Percentiles rank a stretch among this genome's conserved stretches.
Evolutionary conservation across 495 filamentous ascomycete species (phyloP).

Genomic region (Neurospora sublineolata): DNA sequence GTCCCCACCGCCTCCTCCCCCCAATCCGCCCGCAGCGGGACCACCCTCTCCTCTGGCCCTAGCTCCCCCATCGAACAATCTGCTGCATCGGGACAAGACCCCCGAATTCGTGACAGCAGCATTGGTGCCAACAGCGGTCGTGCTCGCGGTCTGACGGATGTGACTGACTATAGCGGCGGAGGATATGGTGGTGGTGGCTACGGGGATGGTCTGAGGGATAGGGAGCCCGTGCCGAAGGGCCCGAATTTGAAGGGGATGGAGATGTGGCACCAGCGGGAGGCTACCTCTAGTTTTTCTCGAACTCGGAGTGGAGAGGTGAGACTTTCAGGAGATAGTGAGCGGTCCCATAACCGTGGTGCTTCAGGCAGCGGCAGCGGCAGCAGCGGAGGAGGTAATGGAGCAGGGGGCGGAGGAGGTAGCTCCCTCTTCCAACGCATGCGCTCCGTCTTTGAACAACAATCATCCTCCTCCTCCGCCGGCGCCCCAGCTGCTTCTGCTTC

Average conservation of each 20-base stretch:
- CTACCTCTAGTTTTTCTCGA: not conserved
- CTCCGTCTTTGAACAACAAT: slow-evolving; percentile 22
- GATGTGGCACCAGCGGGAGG: not conserved
- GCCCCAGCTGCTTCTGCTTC: not conserved
- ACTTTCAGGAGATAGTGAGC: not conserved
- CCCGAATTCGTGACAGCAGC: slow-evolving; percentile 8
- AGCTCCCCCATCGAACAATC: too few species aligned
- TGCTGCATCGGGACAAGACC: not conserved
- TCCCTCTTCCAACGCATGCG: slow-evolving; percentile 24
- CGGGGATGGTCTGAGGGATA: not conserved
- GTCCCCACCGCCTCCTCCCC: slow-evolving; percentile 5
- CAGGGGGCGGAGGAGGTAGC: not conserved
- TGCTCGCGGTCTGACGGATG: slow-evolving; percentile 1
- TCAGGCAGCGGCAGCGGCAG: not conserved
- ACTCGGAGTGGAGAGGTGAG: not conserved
- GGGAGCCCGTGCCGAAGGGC: not conserved
- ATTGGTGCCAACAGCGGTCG: slow-evolving; percentile 4
- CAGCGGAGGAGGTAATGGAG: not conserved
- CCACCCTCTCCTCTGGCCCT: slow-evolving; percentile 10
- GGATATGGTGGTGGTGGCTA: not conserved
- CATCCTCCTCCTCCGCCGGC: not conserved
- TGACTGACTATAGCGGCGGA: slow-evolving; percentile 5
- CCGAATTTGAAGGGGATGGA: not conserved
- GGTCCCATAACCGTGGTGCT: not conserved
- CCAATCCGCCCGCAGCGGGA: slow-evolving; percentile 12